Conservation (phyloP, 345 rosid species). For the Heritiera littoralis region DNA sequence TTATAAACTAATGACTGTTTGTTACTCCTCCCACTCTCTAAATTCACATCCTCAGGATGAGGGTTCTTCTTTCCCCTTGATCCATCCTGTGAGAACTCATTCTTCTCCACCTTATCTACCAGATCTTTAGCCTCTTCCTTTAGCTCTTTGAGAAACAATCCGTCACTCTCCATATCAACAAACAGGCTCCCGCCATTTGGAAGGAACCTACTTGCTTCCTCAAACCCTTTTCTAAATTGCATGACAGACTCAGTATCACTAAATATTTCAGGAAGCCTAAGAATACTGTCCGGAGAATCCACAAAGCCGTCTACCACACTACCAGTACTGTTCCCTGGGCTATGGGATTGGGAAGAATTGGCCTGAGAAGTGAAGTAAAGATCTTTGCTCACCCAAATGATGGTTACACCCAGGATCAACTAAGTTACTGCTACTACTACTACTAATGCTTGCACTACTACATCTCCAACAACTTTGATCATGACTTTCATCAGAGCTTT, state of each 20-base stretch:
- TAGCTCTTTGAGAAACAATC: constrained; percentile 33
- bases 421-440: constrained; percentile 18
- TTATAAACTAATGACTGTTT: constrained; percentile 50
- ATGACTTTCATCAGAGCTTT: constrained; percentile 22
- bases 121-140: constrained; percentile 30
- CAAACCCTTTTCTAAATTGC: constrained; percentile 61
- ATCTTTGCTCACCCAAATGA: constrained; percentile 29
- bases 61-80: constrained; percentile 50
- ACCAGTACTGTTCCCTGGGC: constrained; percentile 32
- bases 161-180: constrained; percentile 32
- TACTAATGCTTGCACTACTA: constrained; percentile 18
- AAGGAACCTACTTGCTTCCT: constrained; percentile 65
- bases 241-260: constrained; percentile 40
- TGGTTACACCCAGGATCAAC: constrained; percentile 21
- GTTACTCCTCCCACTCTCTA: constrained; percentile 44
- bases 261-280: constrained; percentile 40
- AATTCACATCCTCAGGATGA: constrained; percentile 24
- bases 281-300: constrained; percentile 49
- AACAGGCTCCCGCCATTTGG: constrained; percentile 34
- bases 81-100: constrained; percentile 14
- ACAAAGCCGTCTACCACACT: constrained; percentile 36
- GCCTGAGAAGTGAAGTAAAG: constrained; percentile 29
- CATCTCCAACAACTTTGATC: constrained; percentile 16
- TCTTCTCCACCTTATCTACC: constrained; percentile 24
- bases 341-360: constrained; percentile 32